Evolutionary conservation across 352 stramenopile genomes (phyloP).

Genomic region (Globisporangium heterothallicum): DNA sequence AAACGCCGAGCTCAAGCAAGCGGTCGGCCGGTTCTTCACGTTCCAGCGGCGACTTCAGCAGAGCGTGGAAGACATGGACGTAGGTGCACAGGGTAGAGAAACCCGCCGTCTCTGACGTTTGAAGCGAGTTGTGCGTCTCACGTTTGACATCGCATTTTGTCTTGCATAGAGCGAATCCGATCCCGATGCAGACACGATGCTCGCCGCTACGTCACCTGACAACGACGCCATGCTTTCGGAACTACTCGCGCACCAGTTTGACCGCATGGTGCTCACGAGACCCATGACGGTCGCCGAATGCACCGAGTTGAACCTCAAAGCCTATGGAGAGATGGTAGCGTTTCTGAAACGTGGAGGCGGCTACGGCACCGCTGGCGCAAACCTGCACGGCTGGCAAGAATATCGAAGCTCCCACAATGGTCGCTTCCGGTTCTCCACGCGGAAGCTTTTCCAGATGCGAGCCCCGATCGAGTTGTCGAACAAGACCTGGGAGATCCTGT

Average conservation of each 20-base stretch:
- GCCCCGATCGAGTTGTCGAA: constrained; percentile 18
- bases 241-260: constrained; percentile 34
- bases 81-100: too few species aligned
- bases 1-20: constrained; percentile 40
- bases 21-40: constrained; percentile 28
- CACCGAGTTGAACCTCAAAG: constrained; percentile 29
- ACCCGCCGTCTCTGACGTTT: too few species aligned
- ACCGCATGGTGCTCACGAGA: constrained; percentile 30
- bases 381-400: constrained; percentile 11
- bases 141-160: neutral
- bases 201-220: neutral
- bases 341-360: constrained; percentile 35
- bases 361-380: neutral
- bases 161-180: constrained; percentile 4
- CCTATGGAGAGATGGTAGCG: constrained; percentile 36
- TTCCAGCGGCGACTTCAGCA: constrained; percentile 38
- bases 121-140: too few species aligned
- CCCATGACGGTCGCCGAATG: constrained; percentile 40
- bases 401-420: constrained; percentile 6
- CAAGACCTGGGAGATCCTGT: constrained; percentile 27
- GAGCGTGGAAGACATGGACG: constrained; percentile 13
- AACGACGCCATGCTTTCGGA: neutral
- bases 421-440: constrained; percentile 11
- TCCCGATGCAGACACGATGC: neutral
- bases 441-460: constrained; percentile 20